phyloP scores from a whole-genome alignment of 768 basidiomycete genomes.

The Clathrus columnatus region DNA sequence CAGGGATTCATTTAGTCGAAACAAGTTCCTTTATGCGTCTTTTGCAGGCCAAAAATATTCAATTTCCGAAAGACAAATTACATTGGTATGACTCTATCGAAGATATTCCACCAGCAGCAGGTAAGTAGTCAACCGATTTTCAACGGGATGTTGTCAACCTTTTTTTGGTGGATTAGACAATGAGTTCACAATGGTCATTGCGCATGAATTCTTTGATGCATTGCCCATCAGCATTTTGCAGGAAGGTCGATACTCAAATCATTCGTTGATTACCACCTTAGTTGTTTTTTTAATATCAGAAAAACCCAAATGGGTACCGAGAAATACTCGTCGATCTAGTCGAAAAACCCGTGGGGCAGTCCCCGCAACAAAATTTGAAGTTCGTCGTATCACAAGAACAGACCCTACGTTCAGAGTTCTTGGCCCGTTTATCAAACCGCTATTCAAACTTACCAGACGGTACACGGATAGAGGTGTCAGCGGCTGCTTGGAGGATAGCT shows the following conservation, averaged over 20 bases:
- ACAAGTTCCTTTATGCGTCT: constrained; percentile 60
- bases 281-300: constrained; percentile 33
- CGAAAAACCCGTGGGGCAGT: constrained; percentile 15
- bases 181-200: constrained; percentile 75
- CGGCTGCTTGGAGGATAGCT: constrained; percentile 58
- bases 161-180: constrained; percentile 18
- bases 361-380: constrained; percentile 32
- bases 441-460: constrained; percentile 63
- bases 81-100: constrained; percentile 71
- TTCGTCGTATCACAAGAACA: constrained; percentile 58
- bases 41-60: constrained; percentile 50
- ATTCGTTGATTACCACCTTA: not conserved
- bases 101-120: constrained; percentile 41
- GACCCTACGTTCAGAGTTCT: constrained; percentile 43
- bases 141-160: not conserved
- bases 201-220: constrained; percentile 98
- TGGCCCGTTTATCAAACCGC: constrained; percentile 58
- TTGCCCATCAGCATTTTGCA: constrained; percentile 86
- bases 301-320: constrained; percentile 71
- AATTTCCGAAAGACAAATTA: constrained; percentile 20
- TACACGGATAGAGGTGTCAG: constrained; percentile 73
- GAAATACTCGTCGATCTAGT: constrained; percentile 65
- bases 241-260: constrained; percentile 32
- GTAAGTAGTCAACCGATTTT: constrained; percentile 17
- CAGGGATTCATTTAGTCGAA: constrained; percentile 60